A percentile compares a stretch with the other conserved stretches of the same genome.
Conservation (phyloP, 2,329 filamentous ascomycete species). For the Mycosphaerella sp. region DNA sequence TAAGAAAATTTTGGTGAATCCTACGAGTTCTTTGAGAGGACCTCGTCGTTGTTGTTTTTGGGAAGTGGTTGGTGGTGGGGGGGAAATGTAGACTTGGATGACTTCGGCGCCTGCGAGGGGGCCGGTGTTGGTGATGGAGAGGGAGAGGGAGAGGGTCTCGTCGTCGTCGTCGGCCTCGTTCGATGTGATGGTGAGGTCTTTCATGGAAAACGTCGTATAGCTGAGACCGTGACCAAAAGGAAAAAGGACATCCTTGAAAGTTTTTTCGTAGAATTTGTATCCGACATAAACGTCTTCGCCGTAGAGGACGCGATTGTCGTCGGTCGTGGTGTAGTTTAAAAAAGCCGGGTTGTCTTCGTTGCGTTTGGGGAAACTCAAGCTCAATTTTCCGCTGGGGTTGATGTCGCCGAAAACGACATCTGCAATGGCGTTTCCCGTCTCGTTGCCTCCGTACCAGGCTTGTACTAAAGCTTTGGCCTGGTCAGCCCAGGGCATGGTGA, state of each 20-base stretch:
- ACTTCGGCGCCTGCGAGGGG: slow-evolving; percentile 53
- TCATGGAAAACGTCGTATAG: slow-evolving; percentile 58
- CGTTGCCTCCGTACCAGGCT: slow-evolving; percentile 82
- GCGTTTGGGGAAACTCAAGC: slow-evolving; percentile 59
- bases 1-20: slow-evolving; percentile 59
- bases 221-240: slow-evolving; percentile 73
- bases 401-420: slow-evolving; percentile 68
- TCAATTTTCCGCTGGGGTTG: slow-evolving; percentile 69
- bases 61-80: slow-evolving; percentile 39
- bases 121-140: slow-evolving; percentile 50
- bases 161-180: slow-evolving; percentile 33
- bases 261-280: slow-evolving; percentile 64
- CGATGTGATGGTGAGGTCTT: slow-evolving; percentile 37
- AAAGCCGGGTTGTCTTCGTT: slow-evolving; percentile 55
- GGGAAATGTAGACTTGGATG: slow-evolving; percentile 62
- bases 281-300: slow-evolving; percentile 68
- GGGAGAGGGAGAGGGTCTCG: too few relatives aligned
- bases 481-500: slow-evolving; percentile 64
- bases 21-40: slow-evolving; percentile 62
- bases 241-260: slow-evolving; percentile 56
- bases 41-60: slow-evolving; percentile 49
- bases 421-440: slow-evolving; percentile 73
- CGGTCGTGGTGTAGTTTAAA: slow-evolving; percentile 66
- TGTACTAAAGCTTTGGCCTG: slow-evolving; percentile 61
- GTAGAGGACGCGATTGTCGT: slow-evolving; percentile 62